phyloP scores from a whole-genome alignment of 495 filamentous ascomycete species.

The Penicillium pancosmium region DNA sequence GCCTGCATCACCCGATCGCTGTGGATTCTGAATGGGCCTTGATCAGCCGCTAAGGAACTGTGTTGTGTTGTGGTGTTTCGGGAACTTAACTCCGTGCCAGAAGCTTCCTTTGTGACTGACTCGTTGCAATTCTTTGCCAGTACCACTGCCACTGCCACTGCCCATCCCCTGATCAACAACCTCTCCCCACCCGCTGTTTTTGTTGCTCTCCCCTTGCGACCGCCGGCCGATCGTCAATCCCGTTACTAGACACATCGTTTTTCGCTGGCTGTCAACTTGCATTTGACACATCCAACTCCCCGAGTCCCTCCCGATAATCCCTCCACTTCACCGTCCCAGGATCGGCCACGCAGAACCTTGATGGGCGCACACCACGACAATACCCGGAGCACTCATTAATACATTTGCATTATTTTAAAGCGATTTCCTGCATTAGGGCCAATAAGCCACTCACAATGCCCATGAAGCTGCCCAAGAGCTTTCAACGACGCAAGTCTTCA shows the following conservation, averaged over 20 bases:
- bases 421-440: not conserved
- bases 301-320: conserved; percentile 1
- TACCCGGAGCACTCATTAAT: not conserved
- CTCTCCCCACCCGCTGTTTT: conserved; percentile 9
- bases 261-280: conserved; percentile 11
- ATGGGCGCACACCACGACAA: not conserved
- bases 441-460: conserved; percentile 50
- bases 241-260: conserved; percentile 26
- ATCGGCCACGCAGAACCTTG: not conserved
- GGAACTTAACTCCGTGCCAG: conserved; percentile 21
- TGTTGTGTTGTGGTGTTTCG: conserved; percentile 12
- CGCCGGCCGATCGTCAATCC: conserved; percentile 11
- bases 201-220: conserved; percentile 20
- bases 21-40: conserved; percentile 29
- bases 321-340: conserved; percentile 3
- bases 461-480: conserved; percentile 69
- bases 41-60: conserved; percentile 32
- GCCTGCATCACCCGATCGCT: not conserved
- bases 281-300: conserved; percentile 30
- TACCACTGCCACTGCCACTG: too few relatives aligned
- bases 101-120: conserved; percentile 22
- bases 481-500: conserved; percentile 68
- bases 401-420: not conserved
- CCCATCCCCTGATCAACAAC: conserved; percentile 21
- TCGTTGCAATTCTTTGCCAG: conserved; percentile 6